These are phyloP conservation scores for Strigomonas culicis DNA, from an alignment of 208 protist genomes.

Conservation along the genomic window DNA sequence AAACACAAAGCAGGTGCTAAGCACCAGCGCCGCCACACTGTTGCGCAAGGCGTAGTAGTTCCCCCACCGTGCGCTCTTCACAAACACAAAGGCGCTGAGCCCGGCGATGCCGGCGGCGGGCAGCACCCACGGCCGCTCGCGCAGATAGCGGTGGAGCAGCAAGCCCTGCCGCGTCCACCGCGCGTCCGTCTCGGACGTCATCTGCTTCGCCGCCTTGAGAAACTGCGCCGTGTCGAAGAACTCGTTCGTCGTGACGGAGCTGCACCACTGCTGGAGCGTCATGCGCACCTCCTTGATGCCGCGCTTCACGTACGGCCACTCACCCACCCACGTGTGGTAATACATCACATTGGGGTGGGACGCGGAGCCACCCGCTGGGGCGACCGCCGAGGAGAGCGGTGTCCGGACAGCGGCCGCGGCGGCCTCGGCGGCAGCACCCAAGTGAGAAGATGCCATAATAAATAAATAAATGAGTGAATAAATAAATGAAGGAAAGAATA, in stretches of 20 bases:
- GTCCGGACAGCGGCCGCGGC: no score
- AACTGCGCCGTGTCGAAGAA: slow-evolving; percentile 43
- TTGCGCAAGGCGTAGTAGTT: slow-evolving; percentile 54
- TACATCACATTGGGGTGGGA: no score
- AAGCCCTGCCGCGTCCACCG: slow-evolving; percentile 25
- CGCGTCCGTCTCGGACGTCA: slow-evolving; percentile 40
- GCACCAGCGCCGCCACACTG: slow-evolving; percentile 31
- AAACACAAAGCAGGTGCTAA: slow-evolving; percentile 48
- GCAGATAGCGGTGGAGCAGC: no score
- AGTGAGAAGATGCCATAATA: no score
- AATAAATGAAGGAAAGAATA: no score
- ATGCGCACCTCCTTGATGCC: slow-evolving; percentile 42
- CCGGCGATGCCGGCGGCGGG: slow-evolving; percentile 46
- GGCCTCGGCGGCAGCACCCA: no score
- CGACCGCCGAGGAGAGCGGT: no score
- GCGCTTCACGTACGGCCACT: slow-evolving; percentile 74
- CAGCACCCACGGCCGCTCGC: slow-evolving; percentile 60
- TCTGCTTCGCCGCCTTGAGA: slow-evolving; percentile 39
- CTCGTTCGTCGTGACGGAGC: not conserved
- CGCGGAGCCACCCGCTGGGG: no score
- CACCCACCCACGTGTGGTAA: slow-evolving; percentile 65
- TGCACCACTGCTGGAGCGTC: not conserved
- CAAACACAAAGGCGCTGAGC: slow-evolving; percentile 42
- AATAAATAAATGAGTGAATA: not conserved
- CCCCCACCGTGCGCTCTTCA: slow-evolving; percentile 58